Evolutionary conservation across 1,139 yeast genomes (phyloP).

Genomic region (Arxiozyma slooffiae): DNA sequence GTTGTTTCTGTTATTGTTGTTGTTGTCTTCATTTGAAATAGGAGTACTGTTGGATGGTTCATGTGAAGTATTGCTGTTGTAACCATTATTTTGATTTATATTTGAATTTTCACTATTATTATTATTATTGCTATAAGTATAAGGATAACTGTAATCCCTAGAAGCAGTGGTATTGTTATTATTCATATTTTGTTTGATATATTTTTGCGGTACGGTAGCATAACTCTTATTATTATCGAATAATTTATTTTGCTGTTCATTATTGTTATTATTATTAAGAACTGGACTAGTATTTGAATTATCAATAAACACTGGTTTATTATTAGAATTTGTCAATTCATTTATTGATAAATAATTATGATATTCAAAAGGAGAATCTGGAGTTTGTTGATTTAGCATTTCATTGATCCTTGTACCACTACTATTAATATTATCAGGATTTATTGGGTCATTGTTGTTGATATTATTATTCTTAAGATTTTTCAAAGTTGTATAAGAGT

Average conservation of each 20-base stretch:
- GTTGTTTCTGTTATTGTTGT: conserved; percentile 10
- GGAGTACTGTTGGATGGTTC: conserved; percentile 1
- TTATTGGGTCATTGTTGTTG: neutral
- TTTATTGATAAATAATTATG: conserved; percentile 1
- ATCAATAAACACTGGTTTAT: neutral
- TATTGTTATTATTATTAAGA: neutral
- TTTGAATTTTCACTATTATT: conserved; percentile 9
- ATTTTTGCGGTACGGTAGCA: neutral
- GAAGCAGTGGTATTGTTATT: neutral
- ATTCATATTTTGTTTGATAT: neutral
- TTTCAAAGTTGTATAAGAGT: conserved; percentile 1
- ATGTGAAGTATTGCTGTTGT: too few species aligned
- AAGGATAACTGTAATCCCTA: neutral
- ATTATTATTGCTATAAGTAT: neutral
- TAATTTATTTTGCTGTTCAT: neutral
- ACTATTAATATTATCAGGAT: neutral
- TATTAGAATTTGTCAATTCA: conserved; percentile 1
- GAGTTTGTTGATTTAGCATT: neutral
- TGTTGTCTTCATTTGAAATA: conserved; percentile 10
- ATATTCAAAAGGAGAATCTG: neutral
- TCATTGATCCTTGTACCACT: neutral
- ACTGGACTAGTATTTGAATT: neutral
- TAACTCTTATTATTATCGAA: neutral
- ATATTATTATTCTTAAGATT: conserved; percentile 3
- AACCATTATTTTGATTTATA: neutral